Evolutionary conservation across 1,284 basidiomycete genomes (phyloP).

Genomic region (Irpex sp.): DNA sequence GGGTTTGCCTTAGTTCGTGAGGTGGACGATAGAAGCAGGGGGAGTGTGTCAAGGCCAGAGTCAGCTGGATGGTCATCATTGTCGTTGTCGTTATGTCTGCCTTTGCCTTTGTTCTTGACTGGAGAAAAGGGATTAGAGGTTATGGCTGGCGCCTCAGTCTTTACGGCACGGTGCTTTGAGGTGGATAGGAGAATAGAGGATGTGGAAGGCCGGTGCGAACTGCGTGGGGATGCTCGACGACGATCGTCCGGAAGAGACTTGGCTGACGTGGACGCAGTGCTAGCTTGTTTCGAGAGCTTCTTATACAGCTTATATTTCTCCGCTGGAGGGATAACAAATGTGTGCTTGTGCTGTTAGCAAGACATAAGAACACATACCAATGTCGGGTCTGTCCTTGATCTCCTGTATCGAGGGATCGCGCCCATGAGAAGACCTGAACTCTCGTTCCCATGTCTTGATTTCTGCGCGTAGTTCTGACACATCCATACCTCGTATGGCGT

Average conservation of each 20-base stretch:
- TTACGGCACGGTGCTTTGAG: conserved; percentile 45
- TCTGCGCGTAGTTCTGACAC: conserved; percentile 59
- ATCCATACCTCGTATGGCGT: conserved; percentile 30
- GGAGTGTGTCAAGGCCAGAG: conserved; percentile 12
- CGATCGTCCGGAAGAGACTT: conserved; percentile 15
- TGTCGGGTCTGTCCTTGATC: conserved; percentile 63
- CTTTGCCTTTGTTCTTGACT: conserved; percentile 49
- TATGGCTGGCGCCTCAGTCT: conserved; percentile 44
- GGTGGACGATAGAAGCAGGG: conserved; percentile 16
- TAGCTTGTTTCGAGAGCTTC: conserved; percentile 51
- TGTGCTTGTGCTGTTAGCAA: conserved; percentile 19
- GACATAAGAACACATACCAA: conserved; percentile 52
- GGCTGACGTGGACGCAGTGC: conserved; percentile 13
- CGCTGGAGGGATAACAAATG: conserved; percentile 40
- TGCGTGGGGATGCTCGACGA: conserved; percentile 33
- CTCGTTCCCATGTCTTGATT: conserved; percentile 82
- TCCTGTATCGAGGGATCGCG: conserved; percentile 74
- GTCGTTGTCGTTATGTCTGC: conserved; percentile 13
- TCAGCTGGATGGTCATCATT: background rate
- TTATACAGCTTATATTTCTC: conserved; percentile 84
- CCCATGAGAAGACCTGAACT: conserved; percentile 59
- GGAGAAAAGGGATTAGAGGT: conserved; percentile 78
- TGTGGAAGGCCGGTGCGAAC: conserved; percentile 30
- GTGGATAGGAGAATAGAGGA: conserved; percentile 30
- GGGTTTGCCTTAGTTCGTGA: conserved; percentile 35